Evolutionary conservation across 2,329 filamentous ascomycete genomes (phyloP).

Genomic region (Colletotrichum shisoi): DNA sequence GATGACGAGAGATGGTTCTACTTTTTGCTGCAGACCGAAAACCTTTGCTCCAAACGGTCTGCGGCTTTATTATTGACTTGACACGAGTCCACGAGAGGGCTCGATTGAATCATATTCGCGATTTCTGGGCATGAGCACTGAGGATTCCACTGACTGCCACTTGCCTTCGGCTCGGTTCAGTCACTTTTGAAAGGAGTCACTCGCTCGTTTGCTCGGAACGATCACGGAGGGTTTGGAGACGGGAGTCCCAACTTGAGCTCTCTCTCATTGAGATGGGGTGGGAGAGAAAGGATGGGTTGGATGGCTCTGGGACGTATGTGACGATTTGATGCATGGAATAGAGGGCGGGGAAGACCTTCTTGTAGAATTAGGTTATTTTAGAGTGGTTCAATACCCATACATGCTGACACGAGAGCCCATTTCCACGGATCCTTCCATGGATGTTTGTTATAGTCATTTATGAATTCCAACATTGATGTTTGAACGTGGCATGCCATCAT

Average conservation of each 20-base stretch:
- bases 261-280: background rate
- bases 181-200: conserved; percentile 3
- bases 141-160: background rate
- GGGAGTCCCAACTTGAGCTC: background rate
- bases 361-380: conserved; percentile 36
- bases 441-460: background rate
- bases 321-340: conserved; percentile 30
- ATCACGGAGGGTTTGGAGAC: conserved; percentile 10
- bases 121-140: conserved; percentile 15
- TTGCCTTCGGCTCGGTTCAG: background rate
- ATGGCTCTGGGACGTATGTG: conserved; percentile 25
- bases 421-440: too few relatives aligned
- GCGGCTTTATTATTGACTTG: conserved; percentile 1
- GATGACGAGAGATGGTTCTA: conserved; percentile 23
- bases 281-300: conserved; percentile 1
- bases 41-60: conserved; percentile 2
- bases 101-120: conserved; percentile 2
- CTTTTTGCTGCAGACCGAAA: conserved; percentile 8
- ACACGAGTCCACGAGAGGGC: conserved; percentile 4
- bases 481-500: background rate
- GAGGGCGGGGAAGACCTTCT: conserved; percentile 24
- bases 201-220: conserved; percentile 20
- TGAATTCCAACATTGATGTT: background rate
- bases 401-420: conserved; percentile 12
- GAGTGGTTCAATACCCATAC: conserved; percentile 38